phyloP scores from a whole-genome alignment of 148 eudicot genomes.

The Silene uniflora region DNA sequence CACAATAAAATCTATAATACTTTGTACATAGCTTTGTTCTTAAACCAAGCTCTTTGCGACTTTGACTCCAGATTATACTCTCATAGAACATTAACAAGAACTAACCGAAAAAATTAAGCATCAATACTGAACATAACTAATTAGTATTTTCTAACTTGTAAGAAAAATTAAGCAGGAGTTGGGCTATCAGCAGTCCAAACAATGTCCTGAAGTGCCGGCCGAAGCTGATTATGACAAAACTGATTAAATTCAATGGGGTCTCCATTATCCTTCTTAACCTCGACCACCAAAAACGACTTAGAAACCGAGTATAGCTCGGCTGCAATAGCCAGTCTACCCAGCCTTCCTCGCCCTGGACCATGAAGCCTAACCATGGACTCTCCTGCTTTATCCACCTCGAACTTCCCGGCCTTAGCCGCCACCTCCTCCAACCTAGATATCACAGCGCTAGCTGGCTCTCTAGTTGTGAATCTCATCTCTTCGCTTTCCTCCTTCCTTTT shows the following conservation, averaged over 20 bases:
- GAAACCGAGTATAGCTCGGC: conserved; percentile 51
- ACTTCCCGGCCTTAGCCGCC: conserved; percentile 42
- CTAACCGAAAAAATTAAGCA: neutral
- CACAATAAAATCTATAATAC: neutral
- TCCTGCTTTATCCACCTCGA: conserved; percentile 44
- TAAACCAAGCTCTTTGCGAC: neutral
- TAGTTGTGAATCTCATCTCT: conserved; percentile 54
- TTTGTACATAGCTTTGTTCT: neutral
- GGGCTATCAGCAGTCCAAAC: conserved; percentile 39
- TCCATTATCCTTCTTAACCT: conserved; percentile 58
- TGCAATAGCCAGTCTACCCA: conserved; percentile 47
- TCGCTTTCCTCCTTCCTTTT: conserved; percentile 47
- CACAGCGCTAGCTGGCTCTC: conserved; percentile 44
- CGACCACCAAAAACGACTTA: conserved; percentile 53
- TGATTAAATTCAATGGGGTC: conserved; percentile 61
- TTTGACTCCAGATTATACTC: neutral
- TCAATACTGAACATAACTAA: neutral
- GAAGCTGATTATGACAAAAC: conserved; percentile 58
- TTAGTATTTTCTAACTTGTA: neutral
- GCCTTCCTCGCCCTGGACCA: conserved; percentile 46
- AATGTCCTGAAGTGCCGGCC: conserved; percentile 60
- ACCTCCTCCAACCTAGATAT: conserved; percentile 53
- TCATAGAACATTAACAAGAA: neutral
- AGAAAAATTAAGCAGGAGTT: conserved; percentile 13
- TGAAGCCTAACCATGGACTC: conserved; percentile 47